Evolutionary conservation across 2,329 filamentous ascomycete species (phyloP), one percentile per base, ranked within the genome.

Genomic region (Nothophaeocryptopus gaeumannii): DNA sequence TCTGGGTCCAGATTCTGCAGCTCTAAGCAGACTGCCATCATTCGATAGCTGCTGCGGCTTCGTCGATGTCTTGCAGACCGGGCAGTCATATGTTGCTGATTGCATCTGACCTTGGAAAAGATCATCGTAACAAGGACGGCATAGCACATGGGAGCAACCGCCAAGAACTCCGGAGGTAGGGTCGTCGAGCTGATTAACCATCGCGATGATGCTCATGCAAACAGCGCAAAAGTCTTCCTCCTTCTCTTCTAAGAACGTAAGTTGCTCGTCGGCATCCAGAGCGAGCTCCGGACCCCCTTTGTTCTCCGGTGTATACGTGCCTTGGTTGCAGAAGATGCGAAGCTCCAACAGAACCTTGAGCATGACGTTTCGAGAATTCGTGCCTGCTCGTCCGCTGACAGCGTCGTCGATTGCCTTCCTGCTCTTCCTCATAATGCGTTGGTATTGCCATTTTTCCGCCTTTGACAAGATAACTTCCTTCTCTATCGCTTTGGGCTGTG

Each of bases 251-350:
- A 47, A 20, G 3, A 52, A 31, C 5, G 39, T 48, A 14, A 48
- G 34, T 11, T 47, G 36, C 26, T 52, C 50, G 35, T 48, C 50
- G n/a, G 45, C 43, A 32, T 52, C 50, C n/a, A 52, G 39, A 16
- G 14, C 10, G 2, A n/a, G 30, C 12, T 44, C 39, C 8, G 26
- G 11, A 1, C 14, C 45, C 3, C n/a, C 20, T 10, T 7, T 16
- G 12, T 44, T 15, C 34, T 44, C 35, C 32, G 47, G 50, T 26
- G 44, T 52, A 35, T 43, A 51, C 8, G 47, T 54, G 9, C 51
- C 51, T 34, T 51, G 51, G 13, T 51, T 47, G 43, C 51, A 54
- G 37, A 54, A 44, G 11, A 54, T 51, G 13, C 51, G 51, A 16
- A 54, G 39, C 30, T 48, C 36, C n/a, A 54, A 16, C 8, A 51